A percentile compares a stretch with the other conserved stretches of the same genome.
phyloP scores from a whole-genome alignment of 495 filamentous ascomycete genomes.

The Xylaria flabelliformis region DNA sequence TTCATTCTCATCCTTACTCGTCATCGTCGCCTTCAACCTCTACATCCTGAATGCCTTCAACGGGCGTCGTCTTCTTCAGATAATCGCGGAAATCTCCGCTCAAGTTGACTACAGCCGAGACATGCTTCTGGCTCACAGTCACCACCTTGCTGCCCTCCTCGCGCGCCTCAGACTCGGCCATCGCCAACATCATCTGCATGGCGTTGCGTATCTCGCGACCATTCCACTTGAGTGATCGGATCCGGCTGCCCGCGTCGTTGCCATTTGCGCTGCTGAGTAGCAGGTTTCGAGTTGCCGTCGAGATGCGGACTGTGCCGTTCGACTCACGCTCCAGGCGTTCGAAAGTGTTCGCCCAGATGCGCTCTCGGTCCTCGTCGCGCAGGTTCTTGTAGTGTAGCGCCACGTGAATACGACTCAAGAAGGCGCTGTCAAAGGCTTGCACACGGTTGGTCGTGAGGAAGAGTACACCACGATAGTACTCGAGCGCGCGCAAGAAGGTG shows the following conservation, averaged over 20 bases:
- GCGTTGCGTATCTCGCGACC: slow-evolving; percentile 33
- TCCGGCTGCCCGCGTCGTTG: background rate
- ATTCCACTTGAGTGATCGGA: slow-evolving; percentile 29
- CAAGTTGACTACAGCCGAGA: slow-evolving; percentile 40
- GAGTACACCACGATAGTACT: slow-evolving; percentile 61
- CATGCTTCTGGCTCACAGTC: slow-evolving; percentile 22
- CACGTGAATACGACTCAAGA: slow-evolving; percentile 43
- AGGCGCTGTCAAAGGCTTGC: slow-evolving; percentile 44
- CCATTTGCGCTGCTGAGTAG: slow-evolving; percentile 2
- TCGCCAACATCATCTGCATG: slow-evolving; percentile 46
- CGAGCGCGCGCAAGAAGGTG: slow-evolving; percentile 61
- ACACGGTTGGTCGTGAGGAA: slow-evolving; percentile 57
- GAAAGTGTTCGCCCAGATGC: slow-evolving; percentile 45
- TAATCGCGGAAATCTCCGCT: slow-evolving; percentile 42
- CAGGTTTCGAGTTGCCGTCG: slow-evolving; percentile 7
- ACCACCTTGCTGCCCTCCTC: slow-evolving; percentile 30
- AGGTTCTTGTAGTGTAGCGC: slow-evolving; percentile 42
- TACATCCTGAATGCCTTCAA: slow-evolving; percentile 16
- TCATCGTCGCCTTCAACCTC: slow-evolving; percentile 13
- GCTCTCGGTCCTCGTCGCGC: slow-evolving; percentile 34
- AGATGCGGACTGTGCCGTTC: slow-evolving; percentile 5
- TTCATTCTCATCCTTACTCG: slow-evolving; percentile 6
- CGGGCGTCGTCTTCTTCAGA: slow-evolving; percentile 27
- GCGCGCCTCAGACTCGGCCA: slow-evolving; percentile 46
- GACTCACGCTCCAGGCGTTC: slow-evolving; percentile 25